Base-by-base conservation (phyloP, 768 basidiomycete genomes). In the Hygrocybe punicea region DNA sequence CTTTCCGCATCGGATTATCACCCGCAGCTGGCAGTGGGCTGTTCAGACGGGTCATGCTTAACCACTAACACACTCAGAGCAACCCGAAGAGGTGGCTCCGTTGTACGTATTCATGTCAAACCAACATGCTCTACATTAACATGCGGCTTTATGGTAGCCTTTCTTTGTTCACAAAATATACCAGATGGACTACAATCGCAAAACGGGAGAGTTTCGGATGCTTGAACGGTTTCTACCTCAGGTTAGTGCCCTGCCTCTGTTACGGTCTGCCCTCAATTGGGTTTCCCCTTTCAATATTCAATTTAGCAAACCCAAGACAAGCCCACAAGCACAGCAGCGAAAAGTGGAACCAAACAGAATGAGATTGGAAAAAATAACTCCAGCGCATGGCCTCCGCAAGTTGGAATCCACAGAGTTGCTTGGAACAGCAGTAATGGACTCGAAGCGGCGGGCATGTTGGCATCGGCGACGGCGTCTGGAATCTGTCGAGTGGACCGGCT, bases 381-480 rank as follows among this genome's bases (percentile, higher is more conserved):
- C 0, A 85, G 87, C 2, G 84, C 87, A 0, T 98, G 94, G 93
- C 78, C 90, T 0, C 77, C 82, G 1, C 82, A 93, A 65, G 83
- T 93, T 1, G 85, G 83, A 16, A 80, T 97, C 3, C 85, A 91
- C 53, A 83, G 87, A 2, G 88, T 89, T 0, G 76, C 74, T 2
- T 98, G 96, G 96, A 90, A 97, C 69, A 79, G 76, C 48, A 83
- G 81, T 2, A 84, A 84, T 46, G 93, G 93, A 1, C 76, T 91
- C 1, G 79, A 63, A 17, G 76, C 71, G 17, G 81, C 77, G 50
- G 79, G 72, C 17, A 63, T 93, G 60, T 71, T 95, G 17, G 93
- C 89, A 2, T 88, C 87, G 16, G 89, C 85, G 0, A 91, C 89
- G 11, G 92, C 84, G 5, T 86, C 87, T 8, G 97, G 95, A 1